Percentiles rank a stretch among this genome's conserved stretches.
phyloP scores from a whole-genome alignment of 1,284 basidiomycete species.

The Ustilago xerochloae region DNA sequence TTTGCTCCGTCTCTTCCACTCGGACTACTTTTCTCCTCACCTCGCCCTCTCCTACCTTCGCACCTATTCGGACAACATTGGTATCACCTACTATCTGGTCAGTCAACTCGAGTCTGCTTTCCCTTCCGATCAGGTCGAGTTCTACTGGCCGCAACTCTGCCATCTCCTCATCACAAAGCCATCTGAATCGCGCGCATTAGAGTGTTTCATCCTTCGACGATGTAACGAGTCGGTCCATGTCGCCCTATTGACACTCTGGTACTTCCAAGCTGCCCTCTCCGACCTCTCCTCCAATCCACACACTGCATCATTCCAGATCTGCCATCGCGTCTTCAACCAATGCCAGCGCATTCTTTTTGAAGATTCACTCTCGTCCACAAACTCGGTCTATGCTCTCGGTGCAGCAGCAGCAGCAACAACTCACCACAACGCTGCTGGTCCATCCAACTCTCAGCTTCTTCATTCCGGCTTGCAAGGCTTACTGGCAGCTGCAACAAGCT shows the following conservation, averaged over 20 bases:
- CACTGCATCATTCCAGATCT: conserved; percentile 86
- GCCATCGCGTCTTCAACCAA: conserved; percentile 88
- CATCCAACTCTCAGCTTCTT: conserved; percentile 33
- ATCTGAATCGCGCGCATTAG: conserved; percentile 61
- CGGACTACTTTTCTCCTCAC: conserved; percentile 66
- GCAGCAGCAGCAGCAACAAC: conserved; percentile 11
- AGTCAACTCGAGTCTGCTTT: conserved; percentile 59
- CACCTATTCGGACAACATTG: conserved; percentile 66
- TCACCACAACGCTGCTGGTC: conserved; percentile 21
- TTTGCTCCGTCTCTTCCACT: conserved; percentile 65
- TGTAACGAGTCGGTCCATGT: conserved; percentile 65
- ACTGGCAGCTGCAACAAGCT: conserved; percentile 62
- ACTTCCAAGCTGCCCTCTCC: conserved; percentile 64
- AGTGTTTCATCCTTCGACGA: conserved; percentile 62
- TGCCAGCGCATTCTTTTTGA: conserved; percentile 98
- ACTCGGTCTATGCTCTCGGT: conserved; percentile 32
- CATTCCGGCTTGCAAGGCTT: conserved; percentile 19
- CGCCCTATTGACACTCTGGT: conserved; percentile 66
- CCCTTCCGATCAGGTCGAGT: conserved; percentile 58
- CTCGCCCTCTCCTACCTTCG: conserved; percentile 65
- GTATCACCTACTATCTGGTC: conserved; percentile 67
- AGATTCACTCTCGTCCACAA: conserved; percentile 71
- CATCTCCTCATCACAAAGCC: conserved; percentile 65
- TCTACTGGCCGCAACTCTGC: conserved; percentile 68
- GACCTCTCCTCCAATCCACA: conserved; percentile 70